A percentile compares a stretch with the other conserved stretches of the same genome.
phyloP scores from a whole-genome alignment of 352 stramenopile genomes.

The Phytophthora foliorum region DNA sequence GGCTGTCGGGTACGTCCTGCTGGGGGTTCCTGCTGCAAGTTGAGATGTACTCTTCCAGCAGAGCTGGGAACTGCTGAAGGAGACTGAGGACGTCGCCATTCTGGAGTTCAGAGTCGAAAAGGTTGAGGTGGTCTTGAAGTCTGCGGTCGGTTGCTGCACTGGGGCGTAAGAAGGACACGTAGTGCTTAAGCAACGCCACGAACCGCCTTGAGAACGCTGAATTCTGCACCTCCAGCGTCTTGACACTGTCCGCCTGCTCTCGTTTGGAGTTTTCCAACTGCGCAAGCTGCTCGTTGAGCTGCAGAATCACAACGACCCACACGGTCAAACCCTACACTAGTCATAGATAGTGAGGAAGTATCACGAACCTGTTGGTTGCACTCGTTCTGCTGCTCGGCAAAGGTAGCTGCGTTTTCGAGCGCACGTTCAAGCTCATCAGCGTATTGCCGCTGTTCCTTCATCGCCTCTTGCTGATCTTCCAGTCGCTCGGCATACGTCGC shows the following conservation, averaged over 20 bases:
- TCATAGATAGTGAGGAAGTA: background rate
- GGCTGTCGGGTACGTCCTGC: background rate
- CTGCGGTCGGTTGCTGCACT: constrained; percentile 20
- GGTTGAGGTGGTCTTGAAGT: constrained; percentile 29
- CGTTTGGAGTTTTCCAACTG: constrained; percentile 20
- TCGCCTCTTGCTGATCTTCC: constrained; percentile 23
- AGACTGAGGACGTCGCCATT: constrained; percentile 51
- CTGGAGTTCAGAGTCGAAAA: constrained; percentile 29
- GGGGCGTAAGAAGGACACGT: constrained; percentile 19
- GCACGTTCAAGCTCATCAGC: constrained; percentile 28
- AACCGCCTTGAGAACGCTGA: constrained; percentile 27
- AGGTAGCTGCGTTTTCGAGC: constrained; percentile 34
- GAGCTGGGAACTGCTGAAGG: constrained; percentile 58
- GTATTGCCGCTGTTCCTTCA: constrained; percentile 21
- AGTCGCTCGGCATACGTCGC: constrained; percentile 18
- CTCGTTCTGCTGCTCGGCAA: constrained; percentile 51
- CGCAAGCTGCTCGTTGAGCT: constrained; percentile 29
- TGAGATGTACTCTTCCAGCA: constrained; percentile 58
- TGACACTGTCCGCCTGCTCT: constrained; percentile 21
- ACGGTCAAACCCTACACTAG: background rate
- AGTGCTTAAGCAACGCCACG: constrained; percentile 30
- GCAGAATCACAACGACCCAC: background rate
- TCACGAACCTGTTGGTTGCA: constrained; percentile 43
- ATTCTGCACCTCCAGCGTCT: constrained; percentile 24
- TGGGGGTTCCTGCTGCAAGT: background rate